phyloP scores from a whole-genome alignment of 345 rosid species.

The Adansonia digitata region DNA sequence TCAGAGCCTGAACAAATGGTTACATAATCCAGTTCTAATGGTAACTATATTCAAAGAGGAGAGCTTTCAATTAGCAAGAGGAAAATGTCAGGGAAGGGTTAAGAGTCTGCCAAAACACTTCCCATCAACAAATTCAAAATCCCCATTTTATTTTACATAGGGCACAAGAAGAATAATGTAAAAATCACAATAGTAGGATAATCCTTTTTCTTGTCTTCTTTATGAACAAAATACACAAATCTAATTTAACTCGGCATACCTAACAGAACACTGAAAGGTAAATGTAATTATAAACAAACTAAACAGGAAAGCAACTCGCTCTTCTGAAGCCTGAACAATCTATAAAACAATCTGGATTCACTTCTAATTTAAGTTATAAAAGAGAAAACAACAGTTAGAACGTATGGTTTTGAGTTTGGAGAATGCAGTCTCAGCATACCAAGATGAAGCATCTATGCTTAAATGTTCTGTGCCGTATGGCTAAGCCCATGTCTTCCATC shows the following conservation, averaged over 20 bases:
- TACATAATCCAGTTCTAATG: neutral
- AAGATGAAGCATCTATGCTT: neutral
- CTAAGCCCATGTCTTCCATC: constrained; percentile 71
- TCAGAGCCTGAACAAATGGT: neutral
- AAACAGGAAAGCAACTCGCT: neutral
- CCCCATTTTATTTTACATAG: neutral
- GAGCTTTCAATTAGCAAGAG: neutral
- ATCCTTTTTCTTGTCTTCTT: neutral
- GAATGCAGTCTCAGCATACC: neutral
- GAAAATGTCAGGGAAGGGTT: neutral
- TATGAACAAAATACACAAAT: too few species aligned
- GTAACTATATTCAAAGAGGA: neutral
- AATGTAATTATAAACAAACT: neutral
- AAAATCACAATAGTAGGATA: neutral
- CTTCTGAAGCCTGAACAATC: neutral
- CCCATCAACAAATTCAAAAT: neutral
- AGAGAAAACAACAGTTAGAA: neutral
- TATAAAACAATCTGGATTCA: neutral
- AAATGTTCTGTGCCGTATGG: constrained; percentile 22
- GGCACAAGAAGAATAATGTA: neutral
- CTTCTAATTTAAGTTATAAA: neutral
- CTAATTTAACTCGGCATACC: constrained; percentile 2
- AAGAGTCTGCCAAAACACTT: neutral
- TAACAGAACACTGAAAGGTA: neutral
- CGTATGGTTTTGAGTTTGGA: neutral